Conservation (phyloP, 108 stramenopile species). For the Fragilaria crotonensis region DNA sequence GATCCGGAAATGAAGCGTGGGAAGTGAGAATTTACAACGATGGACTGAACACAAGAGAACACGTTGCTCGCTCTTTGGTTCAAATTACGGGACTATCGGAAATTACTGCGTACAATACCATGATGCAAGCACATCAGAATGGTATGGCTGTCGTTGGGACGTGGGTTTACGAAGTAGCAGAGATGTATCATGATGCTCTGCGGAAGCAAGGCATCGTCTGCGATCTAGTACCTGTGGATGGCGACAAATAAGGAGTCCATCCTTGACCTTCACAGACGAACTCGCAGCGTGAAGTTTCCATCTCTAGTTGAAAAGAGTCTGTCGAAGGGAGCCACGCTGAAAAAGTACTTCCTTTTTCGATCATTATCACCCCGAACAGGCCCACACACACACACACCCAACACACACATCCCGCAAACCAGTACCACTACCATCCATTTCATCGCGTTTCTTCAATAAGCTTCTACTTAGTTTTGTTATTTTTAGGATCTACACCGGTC, state of each 20-base stretch:
- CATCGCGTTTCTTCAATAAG: too few relatives aligned
- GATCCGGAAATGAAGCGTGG: slow-evolving; percentile 31
- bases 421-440: too few relatives aligned
- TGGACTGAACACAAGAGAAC: slow-evolving; percentile 71
- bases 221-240: slow-evolving; percentile 55
- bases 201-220: slow-evolving; percentile 58
- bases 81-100: slow-evolving; percentile 68
- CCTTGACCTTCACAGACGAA: not conserved
- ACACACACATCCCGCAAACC: too few relatives aligned
- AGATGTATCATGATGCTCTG: slow-evolving; percentile 64
- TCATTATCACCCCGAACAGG: too few relatives aligned
- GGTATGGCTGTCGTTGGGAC: slow-evolving; percentile 72
- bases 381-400: too few relatives aligned
- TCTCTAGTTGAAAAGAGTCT: too few relatives aligned
- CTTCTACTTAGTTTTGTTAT: too few relatives aligned
- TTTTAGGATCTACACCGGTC: too few relatives aligned
- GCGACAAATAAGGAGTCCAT: slow-evolving; percentile 12
- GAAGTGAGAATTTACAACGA: slow-evolving; percentile 84
- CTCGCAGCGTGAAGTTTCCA: too few relatives aligned
- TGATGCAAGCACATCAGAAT: slow-evolving; percentile 80
- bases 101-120: slow-evolving; percentile 61
- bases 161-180: slow-evolving; percentile 66
- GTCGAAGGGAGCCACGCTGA: too few relatives aligned
- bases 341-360: too few relatives aligned
- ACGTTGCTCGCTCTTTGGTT: slow-evolving; percentile 72